phyloP scores from a whole-genome alignment of 805 yeast genomes.

The Sugiyamaella chiloensis region DNA sequence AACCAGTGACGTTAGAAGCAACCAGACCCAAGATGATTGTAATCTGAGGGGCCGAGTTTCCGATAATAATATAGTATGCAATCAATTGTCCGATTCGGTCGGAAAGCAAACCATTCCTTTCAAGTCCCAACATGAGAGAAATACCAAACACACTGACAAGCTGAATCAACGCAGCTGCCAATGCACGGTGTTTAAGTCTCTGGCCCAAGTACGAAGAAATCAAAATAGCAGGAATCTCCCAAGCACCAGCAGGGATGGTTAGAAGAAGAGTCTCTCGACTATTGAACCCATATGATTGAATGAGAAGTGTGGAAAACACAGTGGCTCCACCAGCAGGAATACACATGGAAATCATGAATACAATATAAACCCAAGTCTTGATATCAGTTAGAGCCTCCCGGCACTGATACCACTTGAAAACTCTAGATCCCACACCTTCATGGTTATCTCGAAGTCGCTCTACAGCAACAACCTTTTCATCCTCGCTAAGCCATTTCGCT shows the following conservation, averaged over 20 bases:
- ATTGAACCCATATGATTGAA: constrained; percentile 2
- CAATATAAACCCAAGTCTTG: constrained; percentile 30
- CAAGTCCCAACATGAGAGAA: background rate
- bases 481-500: constrained; percentile 23
- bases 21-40: constrained; percentile 1
- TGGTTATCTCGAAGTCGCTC: constrained; percentile 33
- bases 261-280: background rate
- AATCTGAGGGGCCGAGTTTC: constrained; percentile 2
- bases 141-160: constrained; percentile 1
- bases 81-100: background rate
- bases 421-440: constrained; percentile 43
- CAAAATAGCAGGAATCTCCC: constrained; percentile 5
- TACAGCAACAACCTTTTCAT: constrained; percentile 25
- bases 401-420: constrained; percentile 42
- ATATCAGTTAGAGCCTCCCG: constrained; percentile 43
- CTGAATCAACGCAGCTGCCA: constrained; percentile 2
- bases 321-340: constrained; percentile 38
- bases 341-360: constrained; percentile 41
- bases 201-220: constrained; percentile 3
- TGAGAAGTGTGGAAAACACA: background rate
- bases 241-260: constrained; percentile 2
- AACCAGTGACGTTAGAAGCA: constrained; percentile 57
- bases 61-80: constrained; percentile 3
- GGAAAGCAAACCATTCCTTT: background rate
- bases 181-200: background rate